Conservation (phyloP, 805 yeast species). For the Teunomyces barrocoloradensis region DNA sequence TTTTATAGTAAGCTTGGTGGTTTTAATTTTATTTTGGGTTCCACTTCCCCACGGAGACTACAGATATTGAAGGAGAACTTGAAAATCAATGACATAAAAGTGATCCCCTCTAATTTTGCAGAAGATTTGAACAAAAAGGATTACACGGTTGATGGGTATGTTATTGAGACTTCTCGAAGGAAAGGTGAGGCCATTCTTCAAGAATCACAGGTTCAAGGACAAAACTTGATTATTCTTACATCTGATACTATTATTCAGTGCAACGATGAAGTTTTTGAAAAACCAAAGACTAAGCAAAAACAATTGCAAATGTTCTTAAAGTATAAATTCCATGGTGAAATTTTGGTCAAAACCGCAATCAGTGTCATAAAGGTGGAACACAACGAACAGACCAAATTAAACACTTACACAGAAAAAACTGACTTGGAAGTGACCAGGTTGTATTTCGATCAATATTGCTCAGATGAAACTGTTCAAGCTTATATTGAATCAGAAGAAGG, state of each 20-base stretch:
- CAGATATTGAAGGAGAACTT: slow-evolving; percentile 62
- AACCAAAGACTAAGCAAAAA: slow-evolving; percentile 49
- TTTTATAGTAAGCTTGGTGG: slow-evolving; percentile 21
- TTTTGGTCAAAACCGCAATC: slow-evolving; percentile 36
- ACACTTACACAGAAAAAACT: neutral
- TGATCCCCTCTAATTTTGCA: slow-evolving; percentile 66
- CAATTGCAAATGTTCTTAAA: slow-evolving; percentile 29
- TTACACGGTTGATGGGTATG: slow-evolving; percentile 54
- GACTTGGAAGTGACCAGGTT: slow-evolving; percentile 39
- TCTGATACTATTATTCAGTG: slow-evolving; percentile 80
- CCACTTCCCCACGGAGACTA: slow-evolving; percentile 77
- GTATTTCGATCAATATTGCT: slow-evolving; percentile 46
- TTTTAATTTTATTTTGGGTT: slow-evolving; percentile 61
- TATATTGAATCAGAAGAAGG: slow-evolving; percentile 79
- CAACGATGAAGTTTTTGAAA: slow-evolving; percentile 66
- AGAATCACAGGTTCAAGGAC: slow-evolving; percentile 26
- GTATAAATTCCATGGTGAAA: slow-evolving; percentile 18
- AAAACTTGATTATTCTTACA: slow-evolving; percentile 39
- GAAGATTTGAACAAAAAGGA: slow-evolving; percentile 66
- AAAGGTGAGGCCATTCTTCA: slow-evolving; percentile 66
- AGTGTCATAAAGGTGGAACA: slow-evolving; percentile 18
- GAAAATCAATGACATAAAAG: slow-evolving; percentile 44
- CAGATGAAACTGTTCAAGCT: slow-evolving; percentile 53
- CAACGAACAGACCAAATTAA: slow-evolving; percentile 4
- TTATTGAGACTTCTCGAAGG: slow-evolving; percentile 60